A percentile compares a stretch with the other conserved stretches of the same genome.
phyloP scores from a whole-genome alignment of 2,329 filamentous ascomycete genomes.

The Fusarium scirpi region DNA sequence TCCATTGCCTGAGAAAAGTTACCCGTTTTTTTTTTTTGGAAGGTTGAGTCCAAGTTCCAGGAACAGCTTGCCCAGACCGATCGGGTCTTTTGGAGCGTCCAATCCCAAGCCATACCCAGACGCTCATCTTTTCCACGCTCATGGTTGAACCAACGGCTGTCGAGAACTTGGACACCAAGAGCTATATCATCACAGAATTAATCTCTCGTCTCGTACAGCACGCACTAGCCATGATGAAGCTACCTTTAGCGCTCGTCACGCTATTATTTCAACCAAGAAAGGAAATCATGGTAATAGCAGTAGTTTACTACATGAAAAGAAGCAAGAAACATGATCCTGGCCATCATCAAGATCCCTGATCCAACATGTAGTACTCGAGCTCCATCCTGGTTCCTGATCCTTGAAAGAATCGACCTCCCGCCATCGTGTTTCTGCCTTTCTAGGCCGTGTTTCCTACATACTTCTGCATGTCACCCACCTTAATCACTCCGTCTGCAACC shows the following conservation, averaged over 20 bases:
- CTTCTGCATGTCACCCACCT: conserved; percentile 47
- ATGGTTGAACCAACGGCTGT: conserved; percentile 41
- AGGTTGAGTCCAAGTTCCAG: conserved; percentile 34
- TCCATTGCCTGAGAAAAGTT: conserved; percentile 17
- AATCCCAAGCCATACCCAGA: conserved; percentile 42
- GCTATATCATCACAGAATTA: conserved; percentile 36
- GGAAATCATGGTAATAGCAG: not conserved
- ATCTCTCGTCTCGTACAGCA: conserved; percentile 25
- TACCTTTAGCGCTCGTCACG: not conserved
- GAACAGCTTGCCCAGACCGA: conserved; percentile 38
- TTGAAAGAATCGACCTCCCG: conserved; percentile 28
- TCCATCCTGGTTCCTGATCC: conserved; percentile 16
- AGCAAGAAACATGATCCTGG: conserved; percentile 29
- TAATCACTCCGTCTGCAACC: conserved; percentile 34
- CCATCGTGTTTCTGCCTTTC: conserved; percentile 28
- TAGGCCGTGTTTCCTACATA: conserved; percentile 16
- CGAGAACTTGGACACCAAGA: conserved; percentile 24
- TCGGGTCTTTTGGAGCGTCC: conserved; percentile 28
- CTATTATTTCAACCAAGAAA: not conserved
- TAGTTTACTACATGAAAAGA: conserved; percentile 7
- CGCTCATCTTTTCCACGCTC: conserved; percentile 41
- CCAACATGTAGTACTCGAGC: conserved; percentile 16
- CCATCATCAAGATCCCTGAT: conserved; percentile 16
- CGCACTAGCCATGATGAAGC: conserved; percentile 5
- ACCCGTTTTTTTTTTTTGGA: conserved; percentile 19